phyloP scores from a whole-genome alignment of 176 grass and related monocot genomes.

The Luzula sylvatica region DNA sequence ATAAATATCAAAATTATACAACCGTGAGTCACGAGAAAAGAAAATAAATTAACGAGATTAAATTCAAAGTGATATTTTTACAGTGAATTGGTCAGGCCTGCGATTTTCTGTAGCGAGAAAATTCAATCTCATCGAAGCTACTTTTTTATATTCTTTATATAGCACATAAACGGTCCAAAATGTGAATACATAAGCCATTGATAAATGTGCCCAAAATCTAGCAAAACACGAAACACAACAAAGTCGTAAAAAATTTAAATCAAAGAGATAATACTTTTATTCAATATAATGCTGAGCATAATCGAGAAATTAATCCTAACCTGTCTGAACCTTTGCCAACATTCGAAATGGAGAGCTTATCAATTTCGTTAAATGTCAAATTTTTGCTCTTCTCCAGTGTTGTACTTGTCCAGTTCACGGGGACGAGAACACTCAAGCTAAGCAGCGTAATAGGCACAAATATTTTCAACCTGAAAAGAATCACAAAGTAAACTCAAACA shows the following conservation, averaged over 20 bases:
- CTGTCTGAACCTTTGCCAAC: slow-evolving; percentile 69
- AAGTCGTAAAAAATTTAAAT: neutral
- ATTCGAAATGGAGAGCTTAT: slow-evolving; percentile 97
- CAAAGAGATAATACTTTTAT: neutral
- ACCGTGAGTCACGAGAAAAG: neutral
- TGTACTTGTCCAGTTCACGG: slow-evolving; percentile 81
- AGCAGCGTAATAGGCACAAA: slow-evolving; percentile 77
- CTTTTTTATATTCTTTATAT: slow-evolving; percentile 76
- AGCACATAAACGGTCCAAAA: slow-evolving; percentile 75
- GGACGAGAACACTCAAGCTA: slow-evolving; percentile 57
- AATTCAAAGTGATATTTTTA: slow-evolving; percentile 32
- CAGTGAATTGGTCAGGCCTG: slow-evolving; percentile 78
- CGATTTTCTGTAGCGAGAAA: slow-evolving; percentile 82
- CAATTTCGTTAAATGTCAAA: slow-evolving; percentile 67
- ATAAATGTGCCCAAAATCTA: slow-evolving; percentile 80
- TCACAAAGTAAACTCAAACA: slow-evolving; percentile 15
- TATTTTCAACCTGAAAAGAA: slow-evolving; percentile 71
- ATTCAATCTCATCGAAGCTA: slow-evolving; percentile 78
- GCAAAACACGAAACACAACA: slow-evolving; percentile 15
- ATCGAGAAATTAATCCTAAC: slow-evolving; percentile 24
- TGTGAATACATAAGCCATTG: slow-evolving; percentile 65
- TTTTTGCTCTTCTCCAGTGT: slow-evolving; percentile 41
- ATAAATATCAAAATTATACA: slow-evolving; percentile 7
- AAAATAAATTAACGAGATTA: neutral
- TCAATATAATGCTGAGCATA: neutral